phyloP scores from a whole-genome alignment of 2,329 filamentous ascomycete species.

The Ophiostoma triangulosporum region DNA sequence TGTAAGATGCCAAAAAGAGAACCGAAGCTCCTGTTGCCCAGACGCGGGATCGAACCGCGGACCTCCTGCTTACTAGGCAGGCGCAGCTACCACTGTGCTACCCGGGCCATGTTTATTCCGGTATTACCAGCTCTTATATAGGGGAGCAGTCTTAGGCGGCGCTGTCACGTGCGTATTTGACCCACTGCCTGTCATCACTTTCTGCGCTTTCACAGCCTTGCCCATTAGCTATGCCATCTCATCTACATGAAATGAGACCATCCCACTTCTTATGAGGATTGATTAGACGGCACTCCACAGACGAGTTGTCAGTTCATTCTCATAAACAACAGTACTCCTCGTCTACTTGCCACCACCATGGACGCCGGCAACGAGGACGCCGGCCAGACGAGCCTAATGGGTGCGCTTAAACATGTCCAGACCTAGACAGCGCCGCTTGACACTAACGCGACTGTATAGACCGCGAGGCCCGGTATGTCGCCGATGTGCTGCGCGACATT shows the following conservation, averaged over 20 bases:
- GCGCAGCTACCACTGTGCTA: slow-evolving; percentile 14
- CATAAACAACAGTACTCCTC: not conserved
- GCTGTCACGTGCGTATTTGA: not conserved
- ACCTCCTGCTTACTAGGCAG: slow-evolving; percentile 14
- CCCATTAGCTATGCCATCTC: not conserved
- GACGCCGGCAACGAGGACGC: not conserved
- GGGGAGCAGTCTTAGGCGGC: not conserved
- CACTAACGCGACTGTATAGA: slow-evolving; percentile 14
- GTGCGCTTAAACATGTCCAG: too few relatives aligned
- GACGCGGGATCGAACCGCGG: slow-evolving; percentile 14
- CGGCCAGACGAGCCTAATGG: not conserved
- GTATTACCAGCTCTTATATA: not conserved
- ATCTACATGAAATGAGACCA: not conserved
- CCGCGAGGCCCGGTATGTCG: slow-evolving; percentile 30
- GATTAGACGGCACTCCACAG: not conserved
- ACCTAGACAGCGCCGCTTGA: too few relatives aligned
- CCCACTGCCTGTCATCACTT: not conserved
- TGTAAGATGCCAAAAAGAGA: too few relatives aligned
- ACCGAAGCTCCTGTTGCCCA: slow-evolving; percentile 1
- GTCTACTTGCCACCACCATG: not conserved
- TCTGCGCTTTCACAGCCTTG: not conserved
- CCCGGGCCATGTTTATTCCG: slow-evolving; percentile 7
- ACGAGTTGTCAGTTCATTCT: not conserved
- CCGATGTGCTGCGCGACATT: slow-evolving; percentile 31
- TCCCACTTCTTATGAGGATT: too few relatives aligned